These are phyloP conservation scores for Colletotrichum chrysophilum DNA, from an alignment of 2,329 filamentous ascomycete genomes.

Conservation along the genomic window DNA sequence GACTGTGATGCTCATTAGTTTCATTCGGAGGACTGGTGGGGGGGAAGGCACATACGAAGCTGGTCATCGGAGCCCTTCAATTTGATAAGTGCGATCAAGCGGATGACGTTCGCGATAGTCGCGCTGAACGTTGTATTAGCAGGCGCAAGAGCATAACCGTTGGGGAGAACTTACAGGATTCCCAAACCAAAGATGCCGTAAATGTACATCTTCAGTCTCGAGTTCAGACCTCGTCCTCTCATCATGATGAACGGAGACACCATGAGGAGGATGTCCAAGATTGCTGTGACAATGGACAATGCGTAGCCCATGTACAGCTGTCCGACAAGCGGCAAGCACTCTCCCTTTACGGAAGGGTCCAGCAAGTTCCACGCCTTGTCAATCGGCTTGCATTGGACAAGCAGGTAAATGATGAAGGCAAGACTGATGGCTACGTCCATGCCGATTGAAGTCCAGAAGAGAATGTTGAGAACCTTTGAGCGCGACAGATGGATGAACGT, in stretches of 20 bases:
- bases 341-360: not conserved
- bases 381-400: constrained; percentile 9
- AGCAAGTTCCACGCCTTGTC: constrained; percentile 6
- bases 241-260: constrained; percentile 11
- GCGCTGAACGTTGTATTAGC: not conserved
- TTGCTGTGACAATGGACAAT: constrained; percentile 4
- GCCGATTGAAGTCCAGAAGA: constrained; percentile 10
- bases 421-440: constrained; percentile 1
- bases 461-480: not conserved
- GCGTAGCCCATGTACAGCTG: constrained; percentile 16
- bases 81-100: not conserved
- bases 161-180: not conserved
- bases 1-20: not conserved
- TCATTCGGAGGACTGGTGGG: too few relatives aligned
- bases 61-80: not conserved
- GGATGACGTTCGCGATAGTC: constrained; percentile 12
- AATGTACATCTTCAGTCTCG: constrained; percentile 2
- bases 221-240: not conserved
- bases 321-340: not conserved
- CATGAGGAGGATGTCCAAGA: not conserved
- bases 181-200: constrained; percentile 10
- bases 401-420: constrained; percentile 7
- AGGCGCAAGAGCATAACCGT: fast-evolving
- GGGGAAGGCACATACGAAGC: not conserved
- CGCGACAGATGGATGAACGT: constrained; percentile 12